phyloP scores from a whole-genome alignment of 2,329 filamentous ascomycete genomes.

The Hymenoscyphus scutula region DNA sequence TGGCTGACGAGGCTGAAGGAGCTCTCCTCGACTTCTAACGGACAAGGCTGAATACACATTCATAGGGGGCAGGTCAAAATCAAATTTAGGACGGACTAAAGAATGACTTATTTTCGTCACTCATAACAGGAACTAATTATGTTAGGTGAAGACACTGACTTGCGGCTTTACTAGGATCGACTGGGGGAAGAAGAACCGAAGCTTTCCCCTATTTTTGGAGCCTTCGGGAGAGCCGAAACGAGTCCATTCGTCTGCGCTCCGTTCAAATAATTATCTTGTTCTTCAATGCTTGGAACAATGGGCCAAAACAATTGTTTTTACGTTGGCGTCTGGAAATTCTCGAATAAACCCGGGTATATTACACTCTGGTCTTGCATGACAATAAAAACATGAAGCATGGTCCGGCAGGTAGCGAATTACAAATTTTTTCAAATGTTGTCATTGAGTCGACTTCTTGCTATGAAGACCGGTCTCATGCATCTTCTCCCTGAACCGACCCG shows the following conservation, averaged over 20 bases:
- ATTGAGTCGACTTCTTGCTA: conserved; percentile 18
- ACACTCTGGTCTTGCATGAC: neutral
- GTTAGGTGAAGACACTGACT: no score
- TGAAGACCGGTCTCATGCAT: conserved; percentile 24
- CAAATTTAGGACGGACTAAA: no score
- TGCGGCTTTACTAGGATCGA: no score
- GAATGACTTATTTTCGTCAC: no score
- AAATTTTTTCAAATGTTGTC: conserved; percentile 14
- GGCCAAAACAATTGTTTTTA: neutral
- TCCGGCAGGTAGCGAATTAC: neutral
- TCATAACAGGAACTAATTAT: no score
- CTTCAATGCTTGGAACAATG: no score
- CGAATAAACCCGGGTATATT: neutral
- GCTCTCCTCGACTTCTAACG: neutral
- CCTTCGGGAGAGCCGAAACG: no score
- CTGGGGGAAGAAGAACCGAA: no score
- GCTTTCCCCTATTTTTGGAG: no score
- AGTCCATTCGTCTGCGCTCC: no score
- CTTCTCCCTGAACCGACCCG: conserved; percentile 13
- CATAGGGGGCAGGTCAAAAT: no score
- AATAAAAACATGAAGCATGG: neutral
- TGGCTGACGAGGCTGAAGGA: conserved; percentile 15
- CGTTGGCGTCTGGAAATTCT: neutral
- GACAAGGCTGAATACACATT: neutral
- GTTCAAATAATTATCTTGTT: no score